Evolutionary conservation across 164 flowering plant genomes (phyloP), one percentile per base, ranked within the genome.

Genomic region (Saururus chinensis): DNA sequence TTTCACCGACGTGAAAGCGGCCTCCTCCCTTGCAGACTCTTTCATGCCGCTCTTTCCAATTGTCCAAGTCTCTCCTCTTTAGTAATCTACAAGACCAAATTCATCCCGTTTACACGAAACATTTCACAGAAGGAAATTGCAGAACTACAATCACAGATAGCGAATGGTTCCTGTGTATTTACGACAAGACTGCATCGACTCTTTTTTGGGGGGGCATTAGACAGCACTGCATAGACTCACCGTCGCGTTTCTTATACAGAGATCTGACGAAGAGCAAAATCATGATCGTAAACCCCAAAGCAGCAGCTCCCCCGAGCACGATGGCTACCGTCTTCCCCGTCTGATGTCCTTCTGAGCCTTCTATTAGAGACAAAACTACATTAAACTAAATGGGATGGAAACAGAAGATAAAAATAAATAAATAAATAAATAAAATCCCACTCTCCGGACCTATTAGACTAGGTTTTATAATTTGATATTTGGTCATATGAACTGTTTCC

Each of bases 271-370:
- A 89, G 64, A 92, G 64, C 79, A 87, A 62, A 64, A 71, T 78
- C 59, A 87, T 85, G 23, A 91, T 73, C 30, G 78, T 65, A 71
- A 95, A 87, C 19, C 83, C 92, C 60, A 86, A 82, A 37, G 79
- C 95, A 37, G 92, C 98, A 60, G 91, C 89, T 61, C 96, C 98
- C 74, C 99, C 99, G 17, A 95, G 57, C 64, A 91, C 95, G 53
- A 95, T 86, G 56, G 99, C 99, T 76, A 91, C 87, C 7, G 96
- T 91, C 77, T 86, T 95, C 56, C 90, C 95, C 64, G 88, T 78
- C 71, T 75, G 83, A 63, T 73, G 81, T 21, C 40, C 40, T 37
- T 59, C 88, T 73, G 74, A 17, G 60, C 77, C 74, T 76, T 25
- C 61, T 12, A 45, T 45, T 45, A 45, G 4, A 45, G 2, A 45